Evolutionary conservation across 2,329 filamentous ascomycete species (phyloP), one percentile per base, ranked within the genome.

Genomic region (Ophiostoma sp.): DNA sequence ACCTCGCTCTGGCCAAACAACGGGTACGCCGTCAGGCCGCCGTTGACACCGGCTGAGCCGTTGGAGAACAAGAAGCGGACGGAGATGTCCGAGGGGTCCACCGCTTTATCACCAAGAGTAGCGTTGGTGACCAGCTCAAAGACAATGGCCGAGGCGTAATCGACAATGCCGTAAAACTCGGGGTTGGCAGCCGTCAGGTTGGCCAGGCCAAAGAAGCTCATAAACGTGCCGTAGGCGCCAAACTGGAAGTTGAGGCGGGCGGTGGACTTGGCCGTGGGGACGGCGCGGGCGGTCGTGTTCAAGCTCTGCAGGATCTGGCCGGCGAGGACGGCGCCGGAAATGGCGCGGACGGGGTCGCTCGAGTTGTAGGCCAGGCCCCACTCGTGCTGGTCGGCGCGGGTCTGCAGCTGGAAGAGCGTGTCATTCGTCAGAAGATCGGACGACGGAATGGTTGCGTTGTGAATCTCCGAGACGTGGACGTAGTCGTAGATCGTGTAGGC

Each of bases 291-390:
- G n/a, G 88, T 85, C 59, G 80, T 78, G 80, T 87, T 86, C 70
- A 91, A 85, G 72, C 86, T 82, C 74, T 83, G 80, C 61, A 90
- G 76, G 75, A 90, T 81, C 79, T 89, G 85, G 59, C 84, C 87
- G 1, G 87, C 88, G 2, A 91, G 84, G 31, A 89, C 87, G 73
- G 85, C 82, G 75, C 88, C 89, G 2, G 86, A 84, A 76, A 91
- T 85, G 77, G 89, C 86, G 71, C 88, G 87, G 77, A 87, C 84
- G 61, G 87, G 84, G 78, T 95, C 93, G 82, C 90, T 92, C 76
- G 84, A 82, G 83, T 97, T 95, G 88, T 92, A 97, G 71, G 93
- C 93, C 17, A 96, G 89, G 78, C 91, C 91, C 85, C 88, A 97
- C 81, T 98, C 92, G 81, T 96, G 93, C 74, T 85, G 84, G 80